Evolutionary conservation across 1,284 basidiomycete species (phyloP).

Genomic region (Bondarzewia mesenterica): DNA sequence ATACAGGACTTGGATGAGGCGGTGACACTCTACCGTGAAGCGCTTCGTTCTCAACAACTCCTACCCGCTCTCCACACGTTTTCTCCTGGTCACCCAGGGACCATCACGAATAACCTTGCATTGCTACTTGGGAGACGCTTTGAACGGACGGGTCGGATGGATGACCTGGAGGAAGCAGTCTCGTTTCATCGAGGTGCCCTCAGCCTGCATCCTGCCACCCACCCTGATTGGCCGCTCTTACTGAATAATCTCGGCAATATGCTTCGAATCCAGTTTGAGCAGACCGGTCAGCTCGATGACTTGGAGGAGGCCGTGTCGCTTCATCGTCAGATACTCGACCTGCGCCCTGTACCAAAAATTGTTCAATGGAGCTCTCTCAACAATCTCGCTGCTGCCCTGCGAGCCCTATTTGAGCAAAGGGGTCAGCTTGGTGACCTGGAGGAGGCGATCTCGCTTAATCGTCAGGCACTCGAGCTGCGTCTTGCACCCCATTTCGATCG

Average conservation of each 20-base stretch:
- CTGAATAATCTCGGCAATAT: background rate
- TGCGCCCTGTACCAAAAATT: background rate
- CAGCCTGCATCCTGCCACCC: background rate
- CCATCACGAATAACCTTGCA: too few species aligned
- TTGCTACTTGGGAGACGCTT: background rate
- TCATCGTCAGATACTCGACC: background rate
- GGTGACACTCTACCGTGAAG: too few species aligned
- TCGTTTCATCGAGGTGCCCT: background rate
- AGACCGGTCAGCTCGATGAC: background rate
- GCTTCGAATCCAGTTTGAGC: background rate
- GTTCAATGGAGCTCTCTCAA: background rate
- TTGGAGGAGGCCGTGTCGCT: background rate
- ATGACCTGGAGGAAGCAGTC: background rate
- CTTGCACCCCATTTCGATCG: background rate
- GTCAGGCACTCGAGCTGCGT: background rate
- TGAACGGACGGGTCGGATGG: background rate
- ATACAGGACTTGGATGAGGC: too few species aligned
- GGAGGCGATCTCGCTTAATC: background rate
- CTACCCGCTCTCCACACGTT: too few species aligned
- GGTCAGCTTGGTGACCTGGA: background rate
- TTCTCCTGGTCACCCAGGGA: too few species aligned
- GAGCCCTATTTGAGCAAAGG: too few species aligned
- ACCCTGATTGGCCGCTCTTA: background rate
- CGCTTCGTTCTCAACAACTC: too few species aligned
- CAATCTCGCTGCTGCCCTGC: too few species aligned